Percentiles rank a stretch among this genome's conserved stretches.
Evolutionary conservation across 768 basidiomycete species (phyloP).

Genomic region (Mycena albidolilacea): DNA sequence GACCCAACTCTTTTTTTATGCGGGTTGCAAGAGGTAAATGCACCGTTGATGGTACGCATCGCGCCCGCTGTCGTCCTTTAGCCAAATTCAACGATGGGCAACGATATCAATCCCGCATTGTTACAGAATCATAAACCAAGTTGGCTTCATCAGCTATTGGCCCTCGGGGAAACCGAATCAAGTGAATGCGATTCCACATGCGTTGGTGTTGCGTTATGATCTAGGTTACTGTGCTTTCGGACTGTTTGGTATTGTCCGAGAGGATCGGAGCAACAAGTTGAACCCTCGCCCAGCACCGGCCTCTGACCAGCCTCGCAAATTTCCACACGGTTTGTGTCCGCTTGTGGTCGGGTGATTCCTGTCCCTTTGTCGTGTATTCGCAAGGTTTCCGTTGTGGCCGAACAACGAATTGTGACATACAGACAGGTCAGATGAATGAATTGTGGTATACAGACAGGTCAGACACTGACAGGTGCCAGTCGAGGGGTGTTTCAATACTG

Average conservation of each 20-base stretch:
- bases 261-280: slow-evolving; percentile 23
- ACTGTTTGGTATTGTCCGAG: slow-evolving; percentile 25
- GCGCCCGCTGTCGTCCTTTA: slow-evolving; percentile 22
- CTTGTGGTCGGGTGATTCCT: slow-evolving; percentile 22
- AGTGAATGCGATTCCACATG: slow-evolving; percentile 23
- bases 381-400: slow-evolving; percentile 27
- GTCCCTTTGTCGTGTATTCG: slow-evolving; percentile 26
- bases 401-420: slow-evolving; percentile 23
- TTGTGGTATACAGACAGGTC: slow-evolving; percentile 17
- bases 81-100: slow-evolving; percentile 27
- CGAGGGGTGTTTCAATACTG: slow-evolving; percentile 25
- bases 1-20: slow-evolving; percentile 17
- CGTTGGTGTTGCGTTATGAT: slow-evolving; percentile 26
- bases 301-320: slow-evolving; percentile 26
- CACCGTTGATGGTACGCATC: slow-evolving; percentile 13
- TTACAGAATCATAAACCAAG: slow-evolving; percentile 20
- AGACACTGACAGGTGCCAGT: slow-evolving; percentile 23
- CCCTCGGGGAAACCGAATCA: slow-evolving; percentile 24
- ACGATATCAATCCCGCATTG: slow-evolving; percentile 26
- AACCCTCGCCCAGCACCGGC: slow-evolving; percentile 21
- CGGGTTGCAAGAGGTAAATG: slow-evolving; percentile 21
- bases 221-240: slow-evolving; percentile 20
- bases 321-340: slow-evolving; percentile 26
- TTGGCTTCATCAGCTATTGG: slow-evolving; percentile 23
- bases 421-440: slow-evolving; percentile 11